These are phyloP conservation scores for Phytophthora hibernalis DNA, from an alignment of 352 stramenopile genomes.

Conservation along the genomic window DNA sequence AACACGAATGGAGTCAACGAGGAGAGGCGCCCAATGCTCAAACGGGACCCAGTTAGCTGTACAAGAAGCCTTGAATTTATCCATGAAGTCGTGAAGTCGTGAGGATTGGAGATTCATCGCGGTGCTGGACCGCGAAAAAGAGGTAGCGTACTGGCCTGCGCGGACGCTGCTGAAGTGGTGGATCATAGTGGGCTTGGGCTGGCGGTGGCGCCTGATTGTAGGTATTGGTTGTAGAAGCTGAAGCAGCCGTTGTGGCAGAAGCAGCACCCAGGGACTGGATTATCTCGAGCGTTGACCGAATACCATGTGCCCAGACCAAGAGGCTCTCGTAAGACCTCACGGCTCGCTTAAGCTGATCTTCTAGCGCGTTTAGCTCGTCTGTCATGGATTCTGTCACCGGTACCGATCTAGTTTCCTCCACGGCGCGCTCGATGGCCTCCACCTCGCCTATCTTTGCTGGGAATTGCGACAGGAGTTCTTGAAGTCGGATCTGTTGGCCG, in stretches of 20 bases:
- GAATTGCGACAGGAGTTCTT: neutral
- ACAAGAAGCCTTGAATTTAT: constrained; percentile 4
- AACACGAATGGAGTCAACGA: constrained; percentile 3
- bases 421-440: neutral
- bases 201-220: neutral
- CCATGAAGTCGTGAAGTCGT: constrained; percentile 11
- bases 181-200: neutral
- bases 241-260: neutral
- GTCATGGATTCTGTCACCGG: neutral
- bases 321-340: neutral
- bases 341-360: constrained; percentile 1
- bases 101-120: neutral
- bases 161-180: constrained; percentile 1
- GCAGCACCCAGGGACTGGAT: neutral
- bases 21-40: constrained; percentile 1
- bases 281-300: constrained; percentile 1
- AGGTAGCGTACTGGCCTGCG: neutral
- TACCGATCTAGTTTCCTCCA: neutral
- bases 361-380: neutral
- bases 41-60: constrained; percentile 5
- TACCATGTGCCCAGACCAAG: neutral
- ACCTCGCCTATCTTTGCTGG: constrained; percentile 6
- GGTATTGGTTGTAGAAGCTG: neutral
- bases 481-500: neutral
- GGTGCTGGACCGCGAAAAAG: constrained; percentile 2